phyloP scores from a whole-genome alignment of 352 stramenopile genomes.

The Globisporangium splendens region DNA sequence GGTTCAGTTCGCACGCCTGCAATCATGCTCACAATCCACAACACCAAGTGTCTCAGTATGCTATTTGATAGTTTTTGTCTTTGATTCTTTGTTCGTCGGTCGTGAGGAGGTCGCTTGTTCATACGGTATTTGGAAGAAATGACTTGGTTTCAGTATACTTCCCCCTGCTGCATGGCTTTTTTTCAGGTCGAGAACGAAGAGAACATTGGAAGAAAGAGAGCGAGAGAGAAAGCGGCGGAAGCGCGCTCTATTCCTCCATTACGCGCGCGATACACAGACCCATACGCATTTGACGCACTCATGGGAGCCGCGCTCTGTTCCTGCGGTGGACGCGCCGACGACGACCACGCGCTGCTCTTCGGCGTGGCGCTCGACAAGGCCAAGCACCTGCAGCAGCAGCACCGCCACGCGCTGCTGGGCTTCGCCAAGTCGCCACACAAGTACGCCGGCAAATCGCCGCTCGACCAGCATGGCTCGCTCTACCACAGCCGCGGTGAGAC shows the following conservation, averaged over 20 bases:
- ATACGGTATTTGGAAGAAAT: neutral
- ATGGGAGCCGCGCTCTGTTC: conserved; percentile 58
- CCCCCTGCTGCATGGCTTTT: neutral
- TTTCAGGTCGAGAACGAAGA: neutral
- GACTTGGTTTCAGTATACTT: neutral
- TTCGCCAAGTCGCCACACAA: conserved; percentile 9
- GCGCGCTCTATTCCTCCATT: neutral
- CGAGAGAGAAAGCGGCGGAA: conserved; percentile 1
- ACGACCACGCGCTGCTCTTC: conserved; percentile 21
- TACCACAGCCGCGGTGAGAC: conserved; percentile 51
- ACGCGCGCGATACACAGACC: neutral
- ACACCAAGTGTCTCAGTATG: neutral
- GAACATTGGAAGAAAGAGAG: neutral
- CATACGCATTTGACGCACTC: neutral
- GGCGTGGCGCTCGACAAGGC: conserved; percentile 19
- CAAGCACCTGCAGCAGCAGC: conserved; percentile 35
- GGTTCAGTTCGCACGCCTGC: neutral
- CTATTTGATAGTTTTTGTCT: neutral
- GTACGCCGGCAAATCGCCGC: conserved; percentile 6
- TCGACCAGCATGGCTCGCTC: conserved; percentile 24
- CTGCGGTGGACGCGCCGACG: conserved; percentile 38
- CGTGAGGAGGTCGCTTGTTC: neutral
- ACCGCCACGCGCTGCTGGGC: conserved; percentile 26
- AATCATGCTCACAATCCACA: neutral
- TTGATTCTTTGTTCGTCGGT: neutral